Evolutionary conservation across 768 basidiomycete genomes (phyloP).

Genomic region (Russula brevipes): DNA sequence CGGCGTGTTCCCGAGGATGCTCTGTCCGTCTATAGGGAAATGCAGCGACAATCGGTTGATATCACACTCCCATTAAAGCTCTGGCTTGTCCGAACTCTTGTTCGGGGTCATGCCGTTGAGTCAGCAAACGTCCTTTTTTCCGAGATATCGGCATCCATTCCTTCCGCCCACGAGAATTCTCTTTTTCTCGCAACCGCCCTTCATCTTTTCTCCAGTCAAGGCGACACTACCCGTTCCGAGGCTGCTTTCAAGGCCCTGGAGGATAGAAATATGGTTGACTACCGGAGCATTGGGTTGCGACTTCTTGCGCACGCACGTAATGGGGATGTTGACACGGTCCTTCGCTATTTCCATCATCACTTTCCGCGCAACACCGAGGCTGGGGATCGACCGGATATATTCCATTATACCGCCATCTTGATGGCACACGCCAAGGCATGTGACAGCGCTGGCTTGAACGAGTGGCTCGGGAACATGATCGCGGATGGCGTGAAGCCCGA

Average conservation of each 20-base stretch:
- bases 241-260: constrained; percentile 39
- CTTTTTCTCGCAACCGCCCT: constrained; percentile 41
- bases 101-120: constrained; percentile 29
- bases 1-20: constrained; percentile 24
- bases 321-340: constrained; percentile 39
- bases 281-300: constrained; percentile 39
- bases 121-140: constrained; percentile 44
- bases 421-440: constrained; percentile 47
- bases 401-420: constrained; percentile 55
- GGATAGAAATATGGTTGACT: constrained; percentile 29
- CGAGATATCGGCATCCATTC: constrained; percentile 28
- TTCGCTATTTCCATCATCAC: constrained; percentile 49
- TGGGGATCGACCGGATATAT: constrained; percentile 38
- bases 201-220: constrained; percentile 48
- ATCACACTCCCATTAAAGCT: constrained; percentile 5
- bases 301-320: constrained; percentile 53
- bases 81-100: constrained; percentile 20
- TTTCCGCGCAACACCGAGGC: constrained; percentile 39
- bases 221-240: constrained; percentile 43
- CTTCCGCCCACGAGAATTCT: constrained; percentile 11
- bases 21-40: constrained; percentile 19
- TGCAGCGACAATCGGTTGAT: constrained; percentile 14
- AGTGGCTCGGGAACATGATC: constrained; percentile 51
- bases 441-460: constrained; percentile 44
- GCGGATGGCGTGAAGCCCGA: constrained; percentile 49